Evolutionary conservation across 2,329 filamentous ascomycete genomes (phyloP), one percentile per base, ranked within the genome.

Genomic region (Xylariaceae sp.): DNA sequence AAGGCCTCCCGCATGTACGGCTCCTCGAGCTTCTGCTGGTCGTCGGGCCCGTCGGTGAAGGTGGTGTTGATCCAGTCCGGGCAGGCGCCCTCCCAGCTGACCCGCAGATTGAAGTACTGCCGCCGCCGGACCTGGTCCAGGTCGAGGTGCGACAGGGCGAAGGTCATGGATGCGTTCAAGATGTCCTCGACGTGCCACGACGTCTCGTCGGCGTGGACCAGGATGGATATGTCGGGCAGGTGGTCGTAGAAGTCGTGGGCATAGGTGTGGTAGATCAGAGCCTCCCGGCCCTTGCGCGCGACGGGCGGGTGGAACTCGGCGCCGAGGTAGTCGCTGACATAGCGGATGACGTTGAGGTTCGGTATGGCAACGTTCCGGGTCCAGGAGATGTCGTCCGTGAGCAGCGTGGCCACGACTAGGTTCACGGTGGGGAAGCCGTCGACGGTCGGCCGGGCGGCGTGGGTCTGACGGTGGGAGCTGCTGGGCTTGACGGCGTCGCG

Each of bases 201-300:
- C 2, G 38, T 39, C 32, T 75, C 69, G 42, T 80, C 70, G 14
- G 72, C 65, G 49, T 81, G 77, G 53, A 76, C 68, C 56, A 82
- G 77, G 42, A 80, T 68, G 19, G 63, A 61, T 39, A 78, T 63
- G 34, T 77, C 72, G 3, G 73, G 67, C 4, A 81, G 63, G 3
- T 61, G 47, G 40, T 79, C 64, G 56, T 81, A 80, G 51, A 72
- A 66, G 50, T 77, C 72, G 46, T 77, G 68, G 46, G 80, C 67
- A 53, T 75, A 79, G 24, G 65, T 71, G 23, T 78, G 61, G 49
- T 80, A 80, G 6, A 75, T 67, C 57, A 75, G 70, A 21, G 72
- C 75, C 55, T 81, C 77, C 46, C 77, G 71, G 21, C 77, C 77
- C 52, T 77, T 77, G 47, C 74, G 72, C 36, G 65, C 42, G 4